Evolutionary conservation across 306 rosid species (phyloP).

Genomic region (Mimosa bimucronata): DNA sequence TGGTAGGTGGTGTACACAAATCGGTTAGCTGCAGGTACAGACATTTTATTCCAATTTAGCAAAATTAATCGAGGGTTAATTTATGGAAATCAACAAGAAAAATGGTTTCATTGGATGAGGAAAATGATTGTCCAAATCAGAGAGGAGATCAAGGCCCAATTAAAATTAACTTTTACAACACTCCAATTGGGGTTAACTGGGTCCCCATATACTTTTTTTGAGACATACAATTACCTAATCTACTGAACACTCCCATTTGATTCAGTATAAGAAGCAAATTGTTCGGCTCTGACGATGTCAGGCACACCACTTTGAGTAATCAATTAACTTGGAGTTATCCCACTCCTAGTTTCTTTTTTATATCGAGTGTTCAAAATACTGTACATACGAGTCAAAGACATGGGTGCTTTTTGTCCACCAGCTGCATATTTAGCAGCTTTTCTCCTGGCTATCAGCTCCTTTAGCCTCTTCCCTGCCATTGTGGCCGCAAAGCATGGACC

Average conservation of each 20-base stretch:
- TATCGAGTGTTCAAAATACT: constrained; percentile 3
- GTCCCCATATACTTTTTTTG: constrained; percentile 21
- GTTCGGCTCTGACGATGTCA: neutral
- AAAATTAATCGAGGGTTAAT: neutral
- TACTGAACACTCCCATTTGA: constrained; percentile 12
- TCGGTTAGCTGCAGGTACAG: neutral
- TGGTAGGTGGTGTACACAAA: constrained; percentile 26
- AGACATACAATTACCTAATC: constrained; percentile 38
- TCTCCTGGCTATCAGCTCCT: constrained; percentile 23
- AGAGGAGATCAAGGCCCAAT: constrained; percentile 7
- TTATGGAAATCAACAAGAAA: neutral
- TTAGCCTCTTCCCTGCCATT: constrained; percentile 22
- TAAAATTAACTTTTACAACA: constrained; percentile 41
- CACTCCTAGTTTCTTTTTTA: neutral
- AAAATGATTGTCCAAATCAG: constrained; percentile 25
- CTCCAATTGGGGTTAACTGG: constrained; percentile 37
- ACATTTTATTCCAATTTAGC: neutral
- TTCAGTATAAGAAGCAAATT: constrained; percentile 11
- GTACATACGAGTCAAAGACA: constrained; percentile 5
- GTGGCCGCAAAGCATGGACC: constrained; percentile 32
- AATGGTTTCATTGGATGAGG: neutral
- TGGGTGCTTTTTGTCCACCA: constrained; percentile 13
- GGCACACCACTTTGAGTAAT: neutral
- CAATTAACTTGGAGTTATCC: neutral
- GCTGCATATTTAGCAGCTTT: constrained; percentile 29